phyloP scores from a whole-genome alignment of 331 rosid species.

The Saraca asoca region DNA sequence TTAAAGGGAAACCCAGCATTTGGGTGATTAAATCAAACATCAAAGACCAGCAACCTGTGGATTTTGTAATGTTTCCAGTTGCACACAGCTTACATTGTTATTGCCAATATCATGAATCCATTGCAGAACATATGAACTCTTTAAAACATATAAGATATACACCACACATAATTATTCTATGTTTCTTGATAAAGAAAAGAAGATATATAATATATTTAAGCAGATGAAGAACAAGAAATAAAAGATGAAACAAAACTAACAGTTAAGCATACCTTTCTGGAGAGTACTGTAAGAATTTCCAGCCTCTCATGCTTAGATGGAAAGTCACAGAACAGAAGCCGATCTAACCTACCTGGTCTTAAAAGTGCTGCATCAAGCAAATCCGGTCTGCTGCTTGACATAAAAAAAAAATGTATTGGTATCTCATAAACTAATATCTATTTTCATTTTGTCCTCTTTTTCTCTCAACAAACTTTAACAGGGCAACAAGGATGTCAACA shows the following conservation, averaged over 20 bases:
- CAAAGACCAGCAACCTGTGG: neutral
- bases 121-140: neutral
- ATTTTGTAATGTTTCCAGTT: neutral
- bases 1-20: neutral
- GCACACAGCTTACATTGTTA: slow-evolving; percentile 9
- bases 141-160: neutral
- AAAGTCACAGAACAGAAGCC: slow-evolving; percentile 90
- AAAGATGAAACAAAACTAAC: slow-evolving; percentile 11
- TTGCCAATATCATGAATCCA: neutral
- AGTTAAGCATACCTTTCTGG: slow-evolving; percentile 67
- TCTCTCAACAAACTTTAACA: neutral
- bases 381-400: slow-evolving; percentile 93
- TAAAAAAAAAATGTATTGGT: slow-evolving; percentile 40
- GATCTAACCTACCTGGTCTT: slow-evolving; percentile 96
- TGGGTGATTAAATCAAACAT: neutral
- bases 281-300: slow-evolving; percentile 85
- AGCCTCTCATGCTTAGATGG: slow-evolving; percentile 78
- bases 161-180: neutral
- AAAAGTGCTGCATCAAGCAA: slow-evolving; percentile 92
- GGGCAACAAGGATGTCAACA: neutral
- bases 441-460: slow-evolving; percentile 9
- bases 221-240: slow-evolving; percentile 5
- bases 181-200: neutral
- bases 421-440: slow-evolving; percentile 18
- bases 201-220: neutral